Base-by-base conservation (phyloP, 2,329 filamentous ascomycete genomes). In the Aspergillus tubingensis region DNA sequence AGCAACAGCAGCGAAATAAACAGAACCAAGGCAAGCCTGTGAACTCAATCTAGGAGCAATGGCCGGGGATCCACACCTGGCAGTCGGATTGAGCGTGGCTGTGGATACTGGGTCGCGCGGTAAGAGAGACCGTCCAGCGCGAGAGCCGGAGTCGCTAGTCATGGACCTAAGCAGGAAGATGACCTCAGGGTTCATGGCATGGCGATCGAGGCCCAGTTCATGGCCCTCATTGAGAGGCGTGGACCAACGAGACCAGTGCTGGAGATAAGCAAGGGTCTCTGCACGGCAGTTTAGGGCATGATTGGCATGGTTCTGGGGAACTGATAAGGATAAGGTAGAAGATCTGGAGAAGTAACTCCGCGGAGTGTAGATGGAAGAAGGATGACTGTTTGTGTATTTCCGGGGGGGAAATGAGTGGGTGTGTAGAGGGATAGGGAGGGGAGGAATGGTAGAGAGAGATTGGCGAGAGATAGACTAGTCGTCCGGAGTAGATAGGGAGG, bases 101-200 rank as follows among this genome's bases (percentile, higher is more conserved):
- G 53, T 55, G 53, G 53, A 55, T 55, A 44, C 53, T 27, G 23
- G 25, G 53, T 55, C 25, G 53, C 52, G 25, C 53, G 44, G 53
- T 44, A 43, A 23, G 32, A 41, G 17, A 23, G 8, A 23, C 19
- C 8, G 41, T 17, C 39, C 21, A 44, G 41, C 41, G 5, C 1
- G 7, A 17, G 6, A 43, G 44, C 25, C 41, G 41, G 17, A 30
- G 25, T 50, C 8, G 7, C 23, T 30, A 50, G 23, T 21, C 47
- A 30, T 50, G 25, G 23, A 27, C 47, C 23, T 27, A 17, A 21
- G 47, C 11, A n/a, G 23, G 51, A 32, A 47, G 53, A 55, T 55
- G 53, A 55, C 53, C 53, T 55, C 53, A 55, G 53, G 53, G 53
- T 55, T 55, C 53, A 44, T 55, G 53, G 23, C 15, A 55, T 19